Base-by-base conservation (phyloP, 352 stramenopile species). In the Phytophthora aleatoria region DNA sequence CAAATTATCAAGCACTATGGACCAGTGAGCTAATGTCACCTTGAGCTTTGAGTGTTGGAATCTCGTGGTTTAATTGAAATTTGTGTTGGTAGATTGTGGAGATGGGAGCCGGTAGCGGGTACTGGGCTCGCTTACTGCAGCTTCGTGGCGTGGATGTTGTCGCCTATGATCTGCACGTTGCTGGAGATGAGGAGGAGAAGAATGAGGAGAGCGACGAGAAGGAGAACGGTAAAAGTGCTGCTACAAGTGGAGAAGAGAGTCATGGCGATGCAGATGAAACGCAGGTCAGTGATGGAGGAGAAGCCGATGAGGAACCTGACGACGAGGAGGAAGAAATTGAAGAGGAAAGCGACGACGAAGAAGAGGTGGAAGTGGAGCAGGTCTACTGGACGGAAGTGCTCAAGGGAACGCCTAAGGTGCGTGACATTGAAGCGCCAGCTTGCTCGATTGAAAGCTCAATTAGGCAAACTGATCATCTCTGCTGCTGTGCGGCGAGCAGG, bases 1-100 rank as follows among this genome's bases (percentile, higher is more conserved):
- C 81, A 76, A 4, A 94, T 98, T 68, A 86, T 98, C 69, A 94
- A 95, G 66, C 77, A 97, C 56, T 98, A 97, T 64, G 80, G 75
- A 64, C 91, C 90, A 50, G 86, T 95, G 61, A 51, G 38, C 43
- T 42, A 15, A 3, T 51, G 8, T 53, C 26, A 43, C 2, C 7
- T 41, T 20, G 24, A 49, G 13, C 36, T 35, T 45, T 10, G 7
- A 2, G 11, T 53, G 28, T 50, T 12, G 13, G 41, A 20, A 20
- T 26, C 16, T 20, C 42, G 12, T 47, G 30, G 5, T 30, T 33
- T 74, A 43, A 55, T 62, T 54, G 50, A 15, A 50, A 38, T 49
- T 50, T 39, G 26, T 69, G 51, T 16, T 30, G 55, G n/a, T 57
- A 94, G 73, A 95, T 98, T 66, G 77, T 97, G 2, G 90, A 98